These are phyloP conservation scores for Penicilliopsis zonata DNA, from an alignment of 495 filamentous ascomycete genomes.

Conservation along the genomic window DNA sequence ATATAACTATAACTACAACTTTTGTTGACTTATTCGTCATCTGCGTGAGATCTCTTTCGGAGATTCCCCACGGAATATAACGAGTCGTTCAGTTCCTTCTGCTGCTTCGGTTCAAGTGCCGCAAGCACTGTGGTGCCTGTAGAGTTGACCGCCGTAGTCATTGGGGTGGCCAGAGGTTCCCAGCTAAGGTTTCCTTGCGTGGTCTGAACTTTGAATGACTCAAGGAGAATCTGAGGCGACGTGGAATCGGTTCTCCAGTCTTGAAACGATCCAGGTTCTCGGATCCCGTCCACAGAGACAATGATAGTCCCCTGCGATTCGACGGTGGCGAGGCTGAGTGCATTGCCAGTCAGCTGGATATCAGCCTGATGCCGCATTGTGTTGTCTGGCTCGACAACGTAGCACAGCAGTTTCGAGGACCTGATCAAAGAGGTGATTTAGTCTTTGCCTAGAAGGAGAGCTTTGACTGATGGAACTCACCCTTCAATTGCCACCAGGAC, in stretches of 20 bases:
- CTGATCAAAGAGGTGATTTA: no score
- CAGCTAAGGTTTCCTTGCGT: constrained; percentile 10
- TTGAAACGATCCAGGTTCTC: constrained; percentile 27
- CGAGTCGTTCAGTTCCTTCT: constrained; percentile 29
- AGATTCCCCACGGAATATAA: constrained; percentile 64
- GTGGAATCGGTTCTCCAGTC: constrained; percentile 15
- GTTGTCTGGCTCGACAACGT: constrained; percentile 28
- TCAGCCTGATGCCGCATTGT: constrained; percentile 33
- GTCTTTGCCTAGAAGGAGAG: neutral
- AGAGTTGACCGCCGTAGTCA: constrained; percentile 16
- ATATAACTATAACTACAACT: no score
- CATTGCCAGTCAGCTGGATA: constrained; percentile 43
- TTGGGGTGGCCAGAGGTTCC: constrained; percentile 11
- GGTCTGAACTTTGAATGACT: constrained; percentile 13
- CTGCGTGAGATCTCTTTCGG: constrained; percentile 45
- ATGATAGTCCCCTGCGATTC: constrained; percentile 29
- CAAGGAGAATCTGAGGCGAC: constrained; percentile 13
- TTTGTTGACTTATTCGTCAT: constrained; percentile 15
- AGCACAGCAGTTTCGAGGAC: constrained; percentile 48
- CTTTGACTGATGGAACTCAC: constrained; percentile 27
- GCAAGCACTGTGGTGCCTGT: constrained; percentile 21
- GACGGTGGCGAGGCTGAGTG: constrained; percentile 40
- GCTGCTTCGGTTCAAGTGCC: constrained; percentile 16
- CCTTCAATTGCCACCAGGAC: constrained; percentile 58
- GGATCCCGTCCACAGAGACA: constrained; percentile 43